Base-by-base conservation (phyloP, 306 rosid species). In the Abrus precatorius region DNA sequence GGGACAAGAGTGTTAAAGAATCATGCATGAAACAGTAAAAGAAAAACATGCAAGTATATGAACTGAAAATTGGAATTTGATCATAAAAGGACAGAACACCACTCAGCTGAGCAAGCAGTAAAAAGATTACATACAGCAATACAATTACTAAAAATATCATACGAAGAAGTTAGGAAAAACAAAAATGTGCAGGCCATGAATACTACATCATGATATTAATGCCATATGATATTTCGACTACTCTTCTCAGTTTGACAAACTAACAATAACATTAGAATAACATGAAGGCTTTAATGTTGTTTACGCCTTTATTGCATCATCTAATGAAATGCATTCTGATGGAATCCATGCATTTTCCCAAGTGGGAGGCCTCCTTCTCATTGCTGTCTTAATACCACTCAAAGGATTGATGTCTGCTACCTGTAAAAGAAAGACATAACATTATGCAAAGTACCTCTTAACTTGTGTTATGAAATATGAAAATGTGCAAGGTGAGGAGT, bases 341-440 rank as follows among this genome's bases (percentile, higher is more conserved):
- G 95, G 95, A 87, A 85, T 84, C 97, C 97, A 94, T 44, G 97
- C 89, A 62, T 63, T 49, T 75, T 92, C 79, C 92, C 88, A 89
- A 56, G 76, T 85, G 32, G 85, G 88, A 73, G 93, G 94, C 36
- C 14, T 80, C 83, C 98, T 91, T 83, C 27, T 87, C 87, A 88
- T 64, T 30, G 98, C 95, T 50, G 93, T 86, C 79, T 77, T 80
- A 49, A 94, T 81, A 72, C 91, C 89, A 74, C 91, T 88, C 70
- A 94, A 84, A 66, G 97, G 98, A 88, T 89, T 86, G 28, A 92
- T 82, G 56, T 88, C 87, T 57, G 34, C 93, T 78, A 89, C 90
- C 97, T 94, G 82, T 61, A 6, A 78, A 65, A 79, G 62, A 87
- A 32, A 72, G 47, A 76, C 70, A 66, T 34, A 59, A 68, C 52